phyloP scores from a whole-genome alignment of 331 rosid species.

The Rosa hybrid region DNA sequence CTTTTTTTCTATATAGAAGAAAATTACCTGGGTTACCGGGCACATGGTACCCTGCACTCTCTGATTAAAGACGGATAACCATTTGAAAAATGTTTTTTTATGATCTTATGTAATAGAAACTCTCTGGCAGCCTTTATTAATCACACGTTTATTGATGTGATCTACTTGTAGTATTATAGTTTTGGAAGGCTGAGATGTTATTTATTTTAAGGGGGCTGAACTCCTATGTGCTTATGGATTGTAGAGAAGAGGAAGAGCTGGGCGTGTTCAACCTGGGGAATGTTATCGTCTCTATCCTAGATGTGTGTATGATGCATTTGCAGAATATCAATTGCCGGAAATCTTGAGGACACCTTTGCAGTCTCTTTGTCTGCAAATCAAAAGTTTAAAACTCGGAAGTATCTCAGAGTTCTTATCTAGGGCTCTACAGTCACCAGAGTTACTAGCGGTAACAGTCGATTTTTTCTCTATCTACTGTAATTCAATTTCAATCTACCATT shows the following conservation, averaged over 20 bases:
- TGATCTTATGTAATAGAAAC: background rate
- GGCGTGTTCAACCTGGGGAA: conserved; percentile 95
- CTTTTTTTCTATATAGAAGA: background rate
- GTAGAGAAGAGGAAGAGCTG: conserved; percentile 99
- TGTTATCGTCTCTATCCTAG: conserved; percentile 94
- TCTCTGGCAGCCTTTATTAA: background rate
- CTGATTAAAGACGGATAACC: background rate
- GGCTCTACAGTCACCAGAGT: conserved; percentile 95
- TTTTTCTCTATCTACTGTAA: conserved; percentile 11
- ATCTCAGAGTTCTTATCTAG: conserved; percentile 87
- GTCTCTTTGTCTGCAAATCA: conserved; percentile 95
- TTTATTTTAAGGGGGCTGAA: background rate
- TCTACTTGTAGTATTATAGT: background rate
- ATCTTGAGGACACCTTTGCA: conserved; percentile 96
- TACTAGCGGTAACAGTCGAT: conserved; percentile 62
- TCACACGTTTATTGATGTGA: background rate
- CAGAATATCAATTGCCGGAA: conserved; percentile 90
- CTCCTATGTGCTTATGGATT: conserved; percentile 25
- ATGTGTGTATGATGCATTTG: conserved; percentile 79
- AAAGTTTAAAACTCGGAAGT: conserved; percentile 90
- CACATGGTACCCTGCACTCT: background rate
- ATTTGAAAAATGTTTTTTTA: background rate
- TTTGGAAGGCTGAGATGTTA: background rate
- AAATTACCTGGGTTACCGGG: background rate
- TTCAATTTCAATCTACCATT: background rate